Conservation (phyloP, 495 filamentous ascomycete genomes). For the Podospora pseudoanserina region DNA sequence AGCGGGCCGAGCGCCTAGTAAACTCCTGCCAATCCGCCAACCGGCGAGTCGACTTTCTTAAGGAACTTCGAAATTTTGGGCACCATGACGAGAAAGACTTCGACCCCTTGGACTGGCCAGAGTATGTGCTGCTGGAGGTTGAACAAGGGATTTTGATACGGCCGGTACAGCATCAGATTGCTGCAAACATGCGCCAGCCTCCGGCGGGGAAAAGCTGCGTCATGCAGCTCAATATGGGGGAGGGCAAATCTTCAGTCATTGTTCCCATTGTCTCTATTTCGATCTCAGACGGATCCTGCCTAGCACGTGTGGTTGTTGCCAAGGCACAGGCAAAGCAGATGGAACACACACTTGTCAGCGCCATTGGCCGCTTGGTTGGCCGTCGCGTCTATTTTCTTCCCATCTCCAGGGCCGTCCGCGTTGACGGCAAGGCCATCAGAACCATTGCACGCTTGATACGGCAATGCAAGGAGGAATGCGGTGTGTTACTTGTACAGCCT, state of each 20-base stretch:
- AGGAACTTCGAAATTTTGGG: constrained; percentile 51
- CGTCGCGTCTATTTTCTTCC: constrained; percentile 60
- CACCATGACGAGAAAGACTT: constrained; percentile 44
- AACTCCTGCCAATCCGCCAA: constrained; percentile 4
- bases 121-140: constrained; percentile 60
- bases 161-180: constrained; percentile 56
- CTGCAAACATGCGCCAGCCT: constrained; percentile 54
- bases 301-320: constrained; percentile 59
- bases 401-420: constrained; percentile 51
- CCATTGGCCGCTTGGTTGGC: constrained; percentile 58
- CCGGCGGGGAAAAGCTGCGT: constrained; percentile 45
- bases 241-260: constrained; percentile 70
- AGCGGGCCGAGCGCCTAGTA: constrained; percentile 39
- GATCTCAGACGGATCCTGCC: constrained; percentile 49
- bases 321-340: constrained; percentile 63
- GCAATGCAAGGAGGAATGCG: constrained; percentile 46
- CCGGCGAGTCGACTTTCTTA: constrained; percentile 38
- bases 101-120: constrained; percentile 48
- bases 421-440: constrained; percentile 25
- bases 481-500: constrained; percentile 59
- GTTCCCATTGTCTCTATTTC: constrained; percentile 58
- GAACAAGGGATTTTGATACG: constrained; percentile 63
- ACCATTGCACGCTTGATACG: constrained; percentile 39
- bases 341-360: constrained; percentile 55
- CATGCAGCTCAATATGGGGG: constrained; percentile 73